Evolutionary conservation across 495 filamentous ascomycete genomes (phyloP).

Genomic region (Ascodesmis nigricans): DNA sequence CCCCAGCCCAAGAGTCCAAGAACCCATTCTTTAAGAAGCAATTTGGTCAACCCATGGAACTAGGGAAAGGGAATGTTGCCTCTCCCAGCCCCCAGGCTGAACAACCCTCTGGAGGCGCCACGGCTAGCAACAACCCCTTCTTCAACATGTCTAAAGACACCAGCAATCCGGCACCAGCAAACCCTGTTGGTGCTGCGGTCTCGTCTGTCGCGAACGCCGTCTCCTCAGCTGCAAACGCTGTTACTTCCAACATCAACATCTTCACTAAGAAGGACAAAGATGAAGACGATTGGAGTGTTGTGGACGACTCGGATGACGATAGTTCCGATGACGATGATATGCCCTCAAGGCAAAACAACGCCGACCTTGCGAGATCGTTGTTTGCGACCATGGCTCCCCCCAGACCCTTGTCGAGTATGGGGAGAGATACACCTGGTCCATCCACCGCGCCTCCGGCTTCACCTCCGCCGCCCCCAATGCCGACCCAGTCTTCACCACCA

Average conservation of each 20-base stretch:
- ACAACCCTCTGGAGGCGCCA: background rate
- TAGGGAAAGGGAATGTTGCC: constrained; percentile 23
- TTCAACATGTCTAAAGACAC: constrained; percentile 50
- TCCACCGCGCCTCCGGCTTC: constrained; percentile 14
- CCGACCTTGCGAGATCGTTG: constrained; percentile 75
- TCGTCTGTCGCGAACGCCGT: constrained; percentile 25
- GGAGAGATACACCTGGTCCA: constrained; percentile 34
- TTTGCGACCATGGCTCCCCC: constrained; percentile 97
- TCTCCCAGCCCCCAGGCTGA: constrained; percentile 24
- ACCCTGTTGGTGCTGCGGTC: constrained; percentile 18
- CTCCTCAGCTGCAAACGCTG: constrained; percentile 14
- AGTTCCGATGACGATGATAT: constrained; percentile 38
- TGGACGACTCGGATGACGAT: constrained; percentile 51
- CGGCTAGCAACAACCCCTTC: constrained; percentile 52
- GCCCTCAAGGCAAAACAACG: constrained; percentile 57
- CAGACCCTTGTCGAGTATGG: constrained; percentile 63
- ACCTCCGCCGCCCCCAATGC: constrained; percentile 15
- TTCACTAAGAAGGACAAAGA: constrained; percentile 33
- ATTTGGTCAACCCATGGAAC: constrained; percentile 28
- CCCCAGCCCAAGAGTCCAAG: constrained; percentile 23
- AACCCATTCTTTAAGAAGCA: constrained; percentile 53
- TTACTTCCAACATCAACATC: constrained; percentile 2
- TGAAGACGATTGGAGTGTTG: constrained; percentile 60
- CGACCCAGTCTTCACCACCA: too few relatives aligned
- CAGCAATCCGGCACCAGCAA: constrained; percentile 22